Evolutionary conservation across 2,329 filamentous ascomycete genomes (phyloP).

Genomic region (Pseudogymnoascus sp.): DNA sequence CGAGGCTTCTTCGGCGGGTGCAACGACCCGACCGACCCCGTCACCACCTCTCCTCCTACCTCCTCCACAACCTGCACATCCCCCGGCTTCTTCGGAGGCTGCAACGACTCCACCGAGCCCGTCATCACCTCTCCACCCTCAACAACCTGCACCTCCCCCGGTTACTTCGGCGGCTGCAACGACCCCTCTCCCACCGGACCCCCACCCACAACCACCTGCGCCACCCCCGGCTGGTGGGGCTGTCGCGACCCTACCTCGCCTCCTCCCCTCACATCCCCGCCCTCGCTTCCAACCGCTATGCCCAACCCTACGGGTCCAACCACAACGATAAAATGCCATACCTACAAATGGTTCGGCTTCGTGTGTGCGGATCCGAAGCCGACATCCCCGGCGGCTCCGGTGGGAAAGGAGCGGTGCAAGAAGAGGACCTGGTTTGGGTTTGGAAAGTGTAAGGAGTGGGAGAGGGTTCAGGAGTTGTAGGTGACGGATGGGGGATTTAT

Average conservation of each 20-base stretch:
- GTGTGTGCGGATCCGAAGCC: constrained; percentile 26
- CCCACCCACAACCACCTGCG: constrained; percentile 34
- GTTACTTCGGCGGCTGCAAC: constrained; percentile 41
- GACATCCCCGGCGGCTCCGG: constrained; percentile 11
- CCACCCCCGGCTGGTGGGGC: constrained; percentile 52
- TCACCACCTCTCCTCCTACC: constrained; percentile 17
- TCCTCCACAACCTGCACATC: constrained; percentile 14
- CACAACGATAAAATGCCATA: constrained; percentile 24
- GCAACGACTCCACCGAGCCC: constrained; percentile 40
- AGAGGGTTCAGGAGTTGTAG: neutral
- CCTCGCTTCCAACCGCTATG: constrained; percentile 21
- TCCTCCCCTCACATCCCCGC: constrained; percentile 30
- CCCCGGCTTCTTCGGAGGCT: constrained; percentile 40
- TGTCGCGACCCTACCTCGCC: constrained; percentile 38
- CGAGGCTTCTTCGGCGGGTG: constrained; percentile 41
- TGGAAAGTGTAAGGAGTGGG: constrained; percentile 25
- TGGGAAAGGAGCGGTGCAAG: constrained; percentile 19
- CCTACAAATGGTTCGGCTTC: constrained; percentile 25
- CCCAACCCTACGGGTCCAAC: constrained; percentile 11
- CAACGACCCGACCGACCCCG: constrained; percentile 38
- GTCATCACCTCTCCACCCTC: constrained; percentile 34
- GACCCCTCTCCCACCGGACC: constrained; percentile 35
- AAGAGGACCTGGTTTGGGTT: constrained; percentile 21
- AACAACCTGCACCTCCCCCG: constrained; percentile 34
- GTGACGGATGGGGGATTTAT: neutral